Conservation (phyloP, 2,329 filamentous ascomycete genomes). For the Dactylellina cionopaga region DNA sequence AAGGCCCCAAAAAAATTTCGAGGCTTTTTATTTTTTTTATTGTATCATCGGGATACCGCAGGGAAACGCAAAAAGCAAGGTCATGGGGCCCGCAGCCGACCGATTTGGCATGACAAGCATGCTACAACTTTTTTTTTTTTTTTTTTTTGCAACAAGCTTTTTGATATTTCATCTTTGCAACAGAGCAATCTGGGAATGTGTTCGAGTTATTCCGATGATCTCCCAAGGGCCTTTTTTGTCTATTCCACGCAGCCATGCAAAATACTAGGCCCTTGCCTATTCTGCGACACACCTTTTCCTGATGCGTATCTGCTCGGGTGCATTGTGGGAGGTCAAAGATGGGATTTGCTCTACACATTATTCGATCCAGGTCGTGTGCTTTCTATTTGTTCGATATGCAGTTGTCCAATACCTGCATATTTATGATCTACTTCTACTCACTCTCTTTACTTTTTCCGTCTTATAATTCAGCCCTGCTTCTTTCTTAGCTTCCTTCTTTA, state of each 20-base stretch:
- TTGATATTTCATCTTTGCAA: slow-evolving; percentile 1
- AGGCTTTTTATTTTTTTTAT: slow-evolving; percentile 35
- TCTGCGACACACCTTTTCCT: slow-evolving; percentile 47
- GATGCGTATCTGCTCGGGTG: slow-evolving; percentile 39
- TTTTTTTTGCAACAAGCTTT: slow-evolving; percentile 21
- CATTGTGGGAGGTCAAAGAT: slow-evolving; percentile 19
- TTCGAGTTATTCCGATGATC: slow-evolving; percentile 46
- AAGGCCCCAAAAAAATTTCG: slow-evolving; percentile 27
- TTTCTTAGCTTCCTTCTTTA: slow-evolving; percentile 1
- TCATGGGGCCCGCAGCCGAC: slow-evolving; percentile 48
- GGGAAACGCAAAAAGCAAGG: slow-evolving; percentile 21
- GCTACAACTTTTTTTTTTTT: slow-evolving; percentile 30
- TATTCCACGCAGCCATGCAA: slow-evolving; percentile 14
- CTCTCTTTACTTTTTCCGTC: slow-evolving; percentile 43
- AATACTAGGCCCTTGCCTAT: slow-evolving; percentile 30
- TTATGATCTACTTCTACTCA: slow-evolving; percentile 3
- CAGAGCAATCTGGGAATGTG: slow-evolving; percentile 23
- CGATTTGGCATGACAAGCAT: slow-evolving; percentile 53
- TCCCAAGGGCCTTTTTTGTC: neutral
- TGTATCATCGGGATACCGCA: slow-evolving; percentile 42
- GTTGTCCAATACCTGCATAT: neutral
- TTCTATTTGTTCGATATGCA: slow-evolving; percentile 24
- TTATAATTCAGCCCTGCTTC: slow-evolving; percentile 33
- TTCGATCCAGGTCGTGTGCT: slow-evolving; percentile 37
- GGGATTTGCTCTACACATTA: slow-evolving; percentile 18